These are phyloP conservation scores for Leccinum broughii DNA, from an alignment of 768 basidiomycete genomes.

Conservation along the genomic window DNA sequence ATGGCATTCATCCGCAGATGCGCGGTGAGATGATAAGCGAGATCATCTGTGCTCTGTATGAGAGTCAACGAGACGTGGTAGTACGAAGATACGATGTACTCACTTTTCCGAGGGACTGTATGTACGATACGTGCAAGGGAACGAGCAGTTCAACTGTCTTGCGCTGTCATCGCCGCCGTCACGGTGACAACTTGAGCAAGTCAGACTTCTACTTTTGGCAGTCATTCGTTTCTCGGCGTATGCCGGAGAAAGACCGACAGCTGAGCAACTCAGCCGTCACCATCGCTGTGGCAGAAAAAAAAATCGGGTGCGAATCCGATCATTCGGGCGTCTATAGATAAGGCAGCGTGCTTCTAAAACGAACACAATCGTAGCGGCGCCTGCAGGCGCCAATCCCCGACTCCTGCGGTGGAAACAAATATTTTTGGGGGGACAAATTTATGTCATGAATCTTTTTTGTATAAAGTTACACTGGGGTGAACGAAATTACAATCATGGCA, in stretches of 20 bases:
- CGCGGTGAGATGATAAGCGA: slow-evolving; percentile 86
- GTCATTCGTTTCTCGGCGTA: slow-evolving; percentile 19
- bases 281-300: no score
- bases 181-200: background rate
- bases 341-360: no score
- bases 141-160: slow-evolving; percentile 39
- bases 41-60: slow-evolving; percentile 74
- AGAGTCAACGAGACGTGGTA: slow-evolving; percentile 3
- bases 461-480: no score
- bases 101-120: slow-evolving; percentile 73
- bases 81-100: slow-evolving; percentile 5
- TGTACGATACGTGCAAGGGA: slow-evolving; percentile 71
- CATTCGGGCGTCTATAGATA: no score
- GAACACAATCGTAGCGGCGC: no score
- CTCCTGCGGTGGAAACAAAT: no score
- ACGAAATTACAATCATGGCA: no score
- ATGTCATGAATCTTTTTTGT: no score
- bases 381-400: no score
- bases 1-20: slow-evolving; percentile 95
- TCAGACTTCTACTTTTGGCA: slow-evolving; percentile 3
- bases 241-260: slow-evolving; percentile 19
- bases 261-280: slow-evolving; percentile 14
- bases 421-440: no score
- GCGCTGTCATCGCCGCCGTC: slow-evolving; percentile 12
- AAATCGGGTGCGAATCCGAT: no score